Evolutionary conservation across 805 yeast genomes (phyloP), one percentile per base, ranked within the genome.

Genomic region (Zygosaccharomyces bisporus): DNA sequence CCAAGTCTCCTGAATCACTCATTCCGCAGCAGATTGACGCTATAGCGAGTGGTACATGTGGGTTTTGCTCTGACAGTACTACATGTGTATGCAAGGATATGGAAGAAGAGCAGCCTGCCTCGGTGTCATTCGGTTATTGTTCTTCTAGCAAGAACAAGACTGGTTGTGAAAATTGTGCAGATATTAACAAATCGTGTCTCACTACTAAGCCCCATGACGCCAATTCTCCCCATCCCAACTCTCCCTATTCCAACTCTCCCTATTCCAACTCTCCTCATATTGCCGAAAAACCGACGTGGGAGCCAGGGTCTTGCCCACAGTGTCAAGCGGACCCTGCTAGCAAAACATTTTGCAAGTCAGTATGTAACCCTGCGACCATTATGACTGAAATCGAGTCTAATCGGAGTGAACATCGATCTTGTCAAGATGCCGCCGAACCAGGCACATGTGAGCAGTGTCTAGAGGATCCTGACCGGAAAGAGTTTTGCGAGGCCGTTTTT

Each of bases 11-110:
- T 20, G 39, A 44, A 31, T 40, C 39, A 16, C 41, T 30, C 24
- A 35, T 32, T 25, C 40, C 35, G 17, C 38, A 34, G 27, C 49
- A 41, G 46, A 13, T 37, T 9, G 33, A 7, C 7, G 8, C 40
- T 3, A 23, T 25, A 6, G 13, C 20, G 13, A 12, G 32, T n/a
- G 40, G 20, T 24, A 17, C 32, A 7, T 91, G 98, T 66, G 98
- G 98, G 0, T 90, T 91, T 64, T 91, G 98, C 60, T 79, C 95
- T 0, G 95, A 86, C 53, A 93, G 81, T 53, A 81, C 95, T 0
- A 90, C 95, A 2, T 91, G 98, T 66, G 85, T 91, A 2, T 91
- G 97, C 62, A 78, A 91, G 20, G 96, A 88, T 54, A 85, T 79
- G 13, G 77, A 75, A 1, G 66, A 66, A 14, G 73, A 67, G 41